phyloP scores from a whole-genome alignment of 306 rosid genomes.

The Mimosa bimucronata region DNA sequence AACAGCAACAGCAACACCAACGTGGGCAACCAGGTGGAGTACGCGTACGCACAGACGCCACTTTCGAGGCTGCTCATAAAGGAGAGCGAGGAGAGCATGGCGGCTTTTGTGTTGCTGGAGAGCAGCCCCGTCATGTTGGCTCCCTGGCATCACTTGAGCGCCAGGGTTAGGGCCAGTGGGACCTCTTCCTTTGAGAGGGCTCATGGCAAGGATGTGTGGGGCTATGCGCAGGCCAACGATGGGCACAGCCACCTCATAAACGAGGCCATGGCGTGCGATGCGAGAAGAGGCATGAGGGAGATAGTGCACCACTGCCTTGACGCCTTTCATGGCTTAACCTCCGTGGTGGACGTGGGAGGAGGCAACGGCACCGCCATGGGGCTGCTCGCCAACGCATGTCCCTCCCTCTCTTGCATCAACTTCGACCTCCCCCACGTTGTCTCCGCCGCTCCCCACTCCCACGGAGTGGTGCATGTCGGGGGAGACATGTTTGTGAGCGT shows the following conservation, averaged over 20 bases:
- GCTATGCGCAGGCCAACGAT: slow-evolving; percentile 36
- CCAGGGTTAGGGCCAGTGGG: slow-evolving; percentile 24
- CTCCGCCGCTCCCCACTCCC: slow-evolving; percentile 25
- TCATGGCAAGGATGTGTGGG: slow-evolving; percentile 63
- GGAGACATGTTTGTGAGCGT: slow-evolving; percentile 71
- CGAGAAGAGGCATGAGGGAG: slow-evolving; percentile 40
- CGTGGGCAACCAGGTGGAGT: background rate
- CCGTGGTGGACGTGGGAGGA: slow-evolving; percentile 80
- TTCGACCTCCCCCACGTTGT: slow-evolving; percentile 78
- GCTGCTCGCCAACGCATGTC: slow-evolving; percentile 43
- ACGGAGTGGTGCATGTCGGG: slow-evolving; percentile 48
- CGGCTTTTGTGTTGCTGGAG: slow-evolving; percentile 35
- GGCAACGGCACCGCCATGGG: slow-evolving; percentile 63
- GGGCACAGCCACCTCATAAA: slow-evolving; percentile 51
- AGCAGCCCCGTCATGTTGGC: slow-evolving; percentile 54
- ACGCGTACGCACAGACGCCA: slow-evolving; percentile 40
- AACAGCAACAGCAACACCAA: too few relatives aligned
- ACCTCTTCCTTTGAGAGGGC: slow-evolving; percentile 41
- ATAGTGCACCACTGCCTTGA: slow-evolving; percentile 46
- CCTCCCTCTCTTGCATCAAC: slow-evolving; percentile 60
- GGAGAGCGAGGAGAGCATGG: slow-evolving; percentile 34
- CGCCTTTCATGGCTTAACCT: slow-evolving; percentile 48
- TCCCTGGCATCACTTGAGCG: slow-evolving; percentile 49
- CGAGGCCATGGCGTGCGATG: slow-evolving; percentile 70
- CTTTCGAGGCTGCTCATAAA: slow-evolving; percentile 45